Evolutionary conservation across 768 basidiomycete genomes (phyloP), one percentile per base, ranked within the genome.

Genomic region (Collybia mongolica): DNA sequence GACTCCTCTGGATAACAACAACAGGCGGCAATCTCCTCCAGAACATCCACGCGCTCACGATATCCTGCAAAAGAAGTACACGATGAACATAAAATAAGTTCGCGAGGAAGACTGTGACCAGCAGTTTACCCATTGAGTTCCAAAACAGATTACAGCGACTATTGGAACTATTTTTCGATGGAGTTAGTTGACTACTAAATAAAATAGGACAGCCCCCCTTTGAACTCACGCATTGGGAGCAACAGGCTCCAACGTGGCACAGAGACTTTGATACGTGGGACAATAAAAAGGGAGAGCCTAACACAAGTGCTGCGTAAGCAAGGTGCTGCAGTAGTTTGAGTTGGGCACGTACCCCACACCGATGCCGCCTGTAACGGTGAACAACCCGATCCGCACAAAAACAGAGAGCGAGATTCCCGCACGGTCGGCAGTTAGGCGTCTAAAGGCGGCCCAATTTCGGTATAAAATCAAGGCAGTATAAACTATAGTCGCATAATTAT

Each of bases 321-420:
- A 19, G 5, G 11, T n/a, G 23, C 29, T 18, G 19, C 28, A 4
- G 19, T 19, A 26, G 17, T 23, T 22, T 19, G 3, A 54, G 19
- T 14, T 38, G 12, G 24, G 9, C 9, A 45, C 42, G 6, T 17
- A 46, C 43, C 53, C 39, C 29, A 46, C 42, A 29, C 28, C 44
- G 12, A 51, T 48, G 15, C 54, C 5, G 12, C 35, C 50, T 6
- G 54, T 46, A 5, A 56, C 15, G 14, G 54, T 53, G 28, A 58
- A 55, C 1, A 58, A n/a, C 17, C 36, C 18, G 15, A 60, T 51
- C n/a, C 61, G 61, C 39, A 62, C 46, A 18, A 60, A 39, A 54
- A 57, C 55, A 11, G 59, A 50, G 5, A 44, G 29, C 12, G 56
- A 53, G 8, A 62, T 42, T 12, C 39, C 46, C 14, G 42, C 18